A percentile compares a stretch with the other conserved stretches of the same genome.
These are phyloP conservation scores for Ziziphus jujuba DNA, from an alignment of 306 rosid species.

Conservation along the genomic window DNA sequence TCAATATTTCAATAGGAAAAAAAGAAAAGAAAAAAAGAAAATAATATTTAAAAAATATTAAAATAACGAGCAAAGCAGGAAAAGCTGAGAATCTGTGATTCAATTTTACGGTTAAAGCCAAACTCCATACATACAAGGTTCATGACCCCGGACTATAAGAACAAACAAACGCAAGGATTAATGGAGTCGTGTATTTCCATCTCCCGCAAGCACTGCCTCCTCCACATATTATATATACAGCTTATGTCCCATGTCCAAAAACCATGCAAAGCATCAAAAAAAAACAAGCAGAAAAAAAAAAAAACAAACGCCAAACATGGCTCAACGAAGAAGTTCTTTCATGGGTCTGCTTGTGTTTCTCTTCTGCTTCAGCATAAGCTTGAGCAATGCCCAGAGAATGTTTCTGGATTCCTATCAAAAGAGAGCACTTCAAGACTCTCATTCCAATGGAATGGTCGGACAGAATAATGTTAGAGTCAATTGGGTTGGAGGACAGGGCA, in stretches of 20 bases:
- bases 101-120: too few relatives aligned
- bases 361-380: not conserved
- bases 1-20: too few relatives aligned
- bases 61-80: too few relatives aligned
- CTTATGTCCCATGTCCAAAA: not conserved
- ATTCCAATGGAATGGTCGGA: too few relatives aligned
- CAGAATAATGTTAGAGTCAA: too few relatives aligned
- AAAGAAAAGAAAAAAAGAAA: too few relatives aligned
- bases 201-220: not conserved
- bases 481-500: too few relatives aligned
- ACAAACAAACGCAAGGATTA: not conserved
- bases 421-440: too few relatives aligned
- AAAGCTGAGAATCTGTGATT: too few relatives aligned
- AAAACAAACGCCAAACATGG: constrained; percentile 1
- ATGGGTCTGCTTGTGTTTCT: constrained; percentile 2
- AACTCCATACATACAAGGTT: constrained; percentile 3
- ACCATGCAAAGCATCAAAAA: constrained; percentile 7
- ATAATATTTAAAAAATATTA: too few relatives aligned
- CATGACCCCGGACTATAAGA: constrained; percentile 12
- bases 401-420: too few relatives aligned
- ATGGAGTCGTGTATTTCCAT: not conserved
- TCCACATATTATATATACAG: not conserved
- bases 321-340: not conserved
- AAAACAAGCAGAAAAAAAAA: too few relatives aligned
- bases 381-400: constrained; percentile 5